Evolutionary conservation across 1,284 basidiomycete genomes (phyloP).

Genomic region (Ustilago curta): DNA sequence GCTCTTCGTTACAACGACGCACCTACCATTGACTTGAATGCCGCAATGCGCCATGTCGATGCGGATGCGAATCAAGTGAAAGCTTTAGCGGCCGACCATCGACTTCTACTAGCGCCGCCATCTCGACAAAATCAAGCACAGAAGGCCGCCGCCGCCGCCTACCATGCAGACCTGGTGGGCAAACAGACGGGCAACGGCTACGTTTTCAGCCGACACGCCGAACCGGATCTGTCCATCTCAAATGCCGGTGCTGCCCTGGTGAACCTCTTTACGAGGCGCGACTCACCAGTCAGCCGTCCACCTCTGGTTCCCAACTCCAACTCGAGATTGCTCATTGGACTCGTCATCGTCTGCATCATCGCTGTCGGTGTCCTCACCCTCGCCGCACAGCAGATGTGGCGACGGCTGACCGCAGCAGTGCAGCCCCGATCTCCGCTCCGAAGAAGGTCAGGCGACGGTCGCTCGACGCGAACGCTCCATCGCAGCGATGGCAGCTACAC

Average conservation of each 20-base stretch:
- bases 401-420: conserved; percentile 6
- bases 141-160: neutral
- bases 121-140: conserved; percentile 7
- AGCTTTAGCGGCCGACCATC: neutral
- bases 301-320: conserved; percentile 50
- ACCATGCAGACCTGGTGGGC: conserved; percentile 34
- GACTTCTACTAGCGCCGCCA: neutral
- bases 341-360: conserved; percentile 47
- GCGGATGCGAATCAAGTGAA: neutral
- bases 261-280: conserved; percentile 35
- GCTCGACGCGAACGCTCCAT: conserved; percentile 16
- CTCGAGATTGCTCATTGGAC: conserved; percentile 42
- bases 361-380: conserved; percentile 42
- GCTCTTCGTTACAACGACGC: conserved; percentile 5
- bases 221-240: conserved; percentile 24
- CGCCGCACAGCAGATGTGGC: conserved; percentile 35
- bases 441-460: conserved; percentile 33
- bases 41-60: neutral
- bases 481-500: conserved; percentile 33
- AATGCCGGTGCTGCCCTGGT: conserved; percentile 29
- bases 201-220: conserved; percentile 28
- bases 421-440: conserved; percentile 41
- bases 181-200: conserved; percentile 49
- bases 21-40: conserved; percentile 1
- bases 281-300: conserved; percentile 38